Evolutionary conservation across 2,329 filamentous ascomycete genomes (phyloP), one percentile per base, ranked within the genome.

Genomic region (Endothia cerciana): DNA sequence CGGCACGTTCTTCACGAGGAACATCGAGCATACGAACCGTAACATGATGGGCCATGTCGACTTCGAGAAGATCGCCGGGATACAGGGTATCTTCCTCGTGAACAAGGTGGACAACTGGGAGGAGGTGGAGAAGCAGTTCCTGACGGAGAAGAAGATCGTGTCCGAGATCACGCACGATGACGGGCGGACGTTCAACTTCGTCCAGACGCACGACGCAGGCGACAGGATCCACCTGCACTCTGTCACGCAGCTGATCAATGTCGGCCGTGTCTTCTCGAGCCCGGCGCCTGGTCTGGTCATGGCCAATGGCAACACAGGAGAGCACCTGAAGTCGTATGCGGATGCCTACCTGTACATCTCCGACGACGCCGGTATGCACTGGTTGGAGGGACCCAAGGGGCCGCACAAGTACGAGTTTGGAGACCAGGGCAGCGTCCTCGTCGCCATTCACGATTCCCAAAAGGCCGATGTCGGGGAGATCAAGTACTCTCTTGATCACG

Each of bases 371-470:
- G 95, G 95, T 49, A 79, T 92, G 67, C 94, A 89, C 1, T 99
- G 96, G 95, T 87, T 82, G 45, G 82, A 89, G 74, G 86, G 89
- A 0, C 83, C 92, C 5, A 83, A 93, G 19, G 92, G 92, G 25
- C 91, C 94, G 15, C 93, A 98, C 79, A 95, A 96, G 76, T 99
- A 97, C 77, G 94, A 97, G 74, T 96, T 98, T 76, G 95, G 95
- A 62, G 94, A 97, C 72, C 91, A 96, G 70, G 95, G 95, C 1
- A 93, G 93, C 19, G 86, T 99, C 25, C 81, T 99, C 38, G 85
- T 98, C 38, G 95, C 95, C 4, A 83, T 98, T 45, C 84, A 86
- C 69, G 92, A 97, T 72, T 92, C 90, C 0, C 79, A 87, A 45
- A 79, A 89, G 65, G 81, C 90, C 64, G 83, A 87, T 68, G 74